phyloP scores from a whole-genome alignment of 768 basidiomycete genomes.

The Mycena alexandri region DNA sequence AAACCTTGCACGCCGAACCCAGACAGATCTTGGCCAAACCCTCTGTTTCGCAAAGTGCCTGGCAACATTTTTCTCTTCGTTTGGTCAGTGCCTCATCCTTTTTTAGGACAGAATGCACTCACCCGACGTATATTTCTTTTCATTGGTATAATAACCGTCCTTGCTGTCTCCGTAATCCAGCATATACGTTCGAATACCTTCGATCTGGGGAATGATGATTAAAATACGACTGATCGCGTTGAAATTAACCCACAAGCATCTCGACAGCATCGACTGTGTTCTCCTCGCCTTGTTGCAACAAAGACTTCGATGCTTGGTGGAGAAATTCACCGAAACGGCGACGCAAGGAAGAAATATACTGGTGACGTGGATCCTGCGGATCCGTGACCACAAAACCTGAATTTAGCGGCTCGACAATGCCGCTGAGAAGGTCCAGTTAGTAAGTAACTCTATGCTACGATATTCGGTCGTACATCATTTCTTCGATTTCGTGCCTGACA shows the following conservation, averaged over 20 bases:
- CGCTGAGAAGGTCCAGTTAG: constrained; percentile 61
- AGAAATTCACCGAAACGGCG: constrained; percentile 77
- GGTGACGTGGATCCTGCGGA: constrained; percentile 71
- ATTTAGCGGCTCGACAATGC: constrained; percentile 68
- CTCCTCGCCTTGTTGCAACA: constrained; percentile 82
- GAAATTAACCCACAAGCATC: constrained; percentile 64
- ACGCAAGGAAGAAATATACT: constrained; percentile 69
- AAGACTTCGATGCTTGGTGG: constrained; percentile 74
- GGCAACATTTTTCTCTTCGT: constrained; percentile 74
- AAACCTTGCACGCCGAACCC: constrained; percentile 75
- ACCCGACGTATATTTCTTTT: constrained; percentile 35
- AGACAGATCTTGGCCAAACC: constrained; percentile 81
- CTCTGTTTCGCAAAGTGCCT: constrained; percentile 79
- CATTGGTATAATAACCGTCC: constrained; percentile 50
- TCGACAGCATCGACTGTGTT: constrained; percentile 87
- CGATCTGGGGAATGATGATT: constrained; percentile 56
- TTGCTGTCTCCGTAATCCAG: constrained; percentile 81
- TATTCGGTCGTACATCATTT: constrained; percentile 31
- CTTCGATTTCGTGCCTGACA: constrained; percentile 31
- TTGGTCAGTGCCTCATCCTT: constrained; percentile 49
- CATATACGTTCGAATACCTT: constrained; percentile 78
- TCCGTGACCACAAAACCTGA: constrained; percentile 79
- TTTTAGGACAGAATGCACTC: constrained; percentile 3
- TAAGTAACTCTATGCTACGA: neutral
- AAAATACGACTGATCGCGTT: neutral